Percentiles rank a stretch among this genome's conserved stretches.
phyloP scores from a whole-genome alignment of 1,284 basidiomycete genomes.

The Sanghuangporus sanghuang region DNA sequence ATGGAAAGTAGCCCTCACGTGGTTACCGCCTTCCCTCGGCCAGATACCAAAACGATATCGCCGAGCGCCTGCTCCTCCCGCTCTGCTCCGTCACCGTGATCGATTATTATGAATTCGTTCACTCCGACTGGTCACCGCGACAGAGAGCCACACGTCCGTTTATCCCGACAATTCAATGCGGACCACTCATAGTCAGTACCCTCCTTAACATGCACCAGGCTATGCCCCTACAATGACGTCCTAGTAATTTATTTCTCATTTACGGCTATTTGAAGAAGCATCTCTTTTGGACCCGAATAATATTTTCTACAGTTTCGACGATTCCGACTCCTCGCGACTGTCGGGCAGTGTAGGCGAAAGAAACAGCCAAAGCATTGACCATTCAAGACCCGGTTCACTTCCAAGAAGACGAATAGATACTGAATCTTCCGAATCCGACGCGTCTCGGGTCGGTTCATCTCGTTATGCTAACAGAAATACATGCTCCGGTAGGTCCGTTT shows the following conservation, averaged over 20 bases:
- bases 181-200: not conserved
- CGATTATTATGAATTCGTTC: not conserved
- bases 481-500: not conserved
- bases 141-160: not conserved
- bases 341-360: not conserved
- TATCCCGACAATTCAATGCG: not conserved
- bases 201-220: not conserved
- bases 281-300: not conserved
- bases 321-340: not conserved
- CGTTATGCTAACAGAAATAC: not conserved
- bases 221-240: not conserved
- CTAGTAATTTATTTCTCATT: not conserved
- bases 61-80: not conserved
- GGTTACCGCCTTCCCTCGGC: not conserved
- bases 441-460: not conserved
- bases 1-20: not conserved
- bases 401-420: not conserved
- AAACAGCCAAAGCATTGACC: not conserved
- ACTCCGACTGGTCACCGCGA: not conserved
- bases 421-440: not conserved
- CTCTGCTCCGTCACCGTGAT: not conserved
- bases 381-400: not conserved
- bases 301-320: not conserved
- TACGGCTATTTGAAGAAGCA: not conserved
- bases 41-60: not conserved